These are phyloP conservation scores for Coniochaeta sp. DNA, from an alignment of 2,329 filamentous ascomycete species.

Conservation along the genomic window DNA sequence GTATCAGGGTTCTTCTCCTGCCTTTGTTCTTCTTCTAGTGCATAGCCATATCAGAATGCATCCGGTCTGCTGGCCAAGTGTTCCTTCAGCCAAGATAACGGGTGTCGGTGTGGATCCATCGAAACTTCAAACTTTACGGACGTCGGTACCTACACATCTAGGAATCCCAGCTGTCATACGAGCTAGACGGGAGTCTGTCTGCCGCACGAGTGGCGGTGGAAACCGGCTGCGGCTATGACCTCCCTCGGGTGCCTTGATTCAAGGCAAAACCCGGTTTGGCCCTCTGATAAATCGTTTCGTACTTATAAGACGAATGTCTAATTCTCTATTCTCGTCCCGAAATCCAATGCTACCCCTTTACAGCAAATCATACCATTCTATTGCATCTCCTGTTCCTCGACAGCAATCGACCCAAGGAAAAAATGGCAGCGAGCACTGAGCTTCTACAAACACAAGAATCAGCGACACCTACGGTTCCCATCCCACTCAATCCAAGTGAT, in stretches of 20 bases:
- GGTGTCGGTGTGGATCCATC: conserved; percentile 1
- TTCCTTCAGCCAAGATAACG: background rate
- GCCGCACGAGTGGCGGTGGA: background rate
- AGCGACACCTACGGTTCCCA: background rate
- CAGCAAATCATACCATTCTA: no score
- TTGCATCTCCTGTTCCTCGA: background rate
- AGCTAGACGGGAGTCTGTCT: background rate
- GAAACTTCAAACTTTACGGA: background rate
- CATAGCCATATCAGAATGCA: background rate
- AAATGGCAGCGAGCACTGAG: background rate
- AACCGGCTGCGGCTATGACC: background rate
- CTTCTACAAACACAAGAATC: background rate
- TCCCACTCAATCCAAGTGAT: background rate
- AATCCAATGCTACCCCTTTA: no score
- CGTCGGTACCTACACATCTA: background rate
- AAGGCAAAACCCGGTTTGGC: background rate
- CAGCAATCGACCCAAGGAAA: background rate
- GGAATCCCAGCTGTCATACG: background rate
- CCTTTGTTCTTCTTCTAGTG: background rate
- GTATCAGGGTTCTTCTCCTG: no score
- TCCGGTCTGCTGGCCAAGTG: background rate
- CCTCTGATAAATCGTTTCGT: background rate
- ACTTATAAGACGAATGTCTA: background rate
- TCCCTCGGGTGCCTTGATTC: background rate
- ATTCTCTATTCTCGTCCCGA: background rate